Evolutionary conservation across 2,329 filamentous ascomycete genomes (phyloP).

Genomic region (Scedosporium apiospermum): DNA sequence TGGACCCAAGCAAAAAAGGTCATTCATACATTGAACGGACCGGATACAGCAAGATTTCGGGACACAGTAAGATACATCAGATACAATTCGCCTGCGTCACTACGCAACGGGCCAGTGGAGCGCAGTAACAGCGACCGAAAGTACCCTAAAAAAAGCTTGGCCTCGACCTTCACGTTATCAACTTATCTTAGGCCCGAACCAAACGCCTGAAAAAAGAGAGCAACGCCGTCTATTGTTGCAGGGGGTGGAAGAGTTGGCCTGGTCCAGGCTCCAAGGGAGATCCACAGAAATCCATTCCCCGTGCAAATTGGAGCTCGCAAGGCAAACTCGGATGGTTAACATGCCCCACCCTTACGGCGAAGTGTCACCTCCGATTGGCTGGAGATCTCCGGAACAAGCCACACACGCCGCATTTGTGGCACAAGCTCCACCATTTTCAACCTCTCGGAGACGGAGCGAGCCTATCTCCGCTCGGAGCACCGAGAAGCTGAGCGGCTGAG

Average conservation of each 20-base stretch:
- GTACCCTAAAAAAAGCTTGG: not conserved
- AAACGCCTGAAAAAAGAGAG: not conserved
- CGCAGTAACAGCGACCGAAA: not conserved
- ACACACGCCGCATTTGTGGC: not conserved
- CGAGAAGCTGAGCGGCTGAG: not conserved
- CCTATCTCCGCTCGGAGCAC: constrained; percentile 7
- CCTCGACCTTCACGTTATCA: not conserved
- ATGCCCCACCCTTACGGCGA: not conserved
- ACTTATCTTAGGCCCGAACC: not conserved
- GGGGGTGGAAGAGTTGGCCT: not conserved
- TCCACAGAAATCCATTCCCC: no score
- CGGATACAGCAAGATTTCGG: not conserved
- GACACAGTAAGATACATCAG: not conserved
- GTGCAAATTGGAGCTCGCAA: not conserved
- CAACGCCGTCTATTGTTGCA: not conserved
- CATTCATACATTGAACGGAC: not conserved
- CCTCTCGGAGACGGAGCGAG: not conserved
- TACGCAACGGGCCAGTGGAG: not conserved
- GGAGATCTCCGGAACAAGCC: not conserved
- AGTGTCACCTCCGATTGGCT: not conserved
- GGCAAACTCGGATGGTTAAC: no score
- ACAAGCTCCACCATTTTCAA: not conserved
- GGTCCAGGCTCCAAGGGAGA: no score
- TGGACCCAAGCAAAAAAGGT: not conserved
- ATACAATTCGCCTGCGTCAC: not conserved